Base-by-base conservation (phyloP, 2,329 filamentous ascomycete species). In the Talaromyces sp. region DNA sequence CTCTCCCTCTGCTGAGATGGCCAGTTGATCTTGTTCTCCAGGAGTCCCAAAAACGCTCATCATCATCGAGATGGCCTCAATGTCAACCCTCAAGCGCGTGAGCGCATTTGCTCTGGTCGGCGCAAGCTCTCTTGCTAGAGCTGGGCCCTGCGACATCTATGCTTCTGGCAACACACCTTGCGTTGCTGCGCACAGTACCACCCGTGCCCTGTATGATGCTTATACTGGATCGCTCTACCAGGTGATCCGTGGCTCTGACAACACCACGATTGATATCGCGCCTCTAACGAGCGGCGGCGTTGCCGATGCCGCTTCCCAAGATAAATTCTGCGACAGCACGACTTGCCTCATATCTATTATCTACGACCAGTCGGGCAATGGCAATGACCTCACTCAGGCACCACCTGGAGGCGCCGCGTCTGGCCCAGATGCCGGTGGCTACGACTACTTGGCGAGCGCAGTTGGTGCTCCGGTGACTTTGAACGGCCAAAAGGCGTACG, bases 121-220 rank as follows among this genome's bases (percentile, higher is more conserved):
- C 25, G 56, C 59, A 25, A 33, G 59, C 10, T 61, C 59, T 28
- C 54, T 57, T 32, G 59, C 59, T n/a, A 69, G 75, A 19, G 83
- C 84, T 44, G 59, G 42, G 27, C 59, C 59, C 13, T 61, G 59
- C 56, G 59, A 61, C 30, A 61, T 61, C 25, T 61, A 61, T 49
- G 33, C 59, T 5, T 61, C 59, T 32, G 59, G 59, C 11, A 42
- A 36, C 52, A 61, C 59, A 8, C 59, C 59, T n/a, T 61, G 59
- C 53, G 54, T 61, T 32, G 59, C 59, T 27, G 59, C 59, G 22
- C 59, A 61, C 59, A 61, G 59, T 42, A 61, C 59, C 8, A 61
- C 59, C 22, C 59, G 59, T 22, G 59, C 59, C 9, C 32, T 61
- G 33, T 61, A 61, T 36, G 59, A 61, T 49, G 36, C 19, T 15